Evolutionary conservation across 306 rosid species (phyloP).

Genomic region (Prunus fruticosa): DNA sequence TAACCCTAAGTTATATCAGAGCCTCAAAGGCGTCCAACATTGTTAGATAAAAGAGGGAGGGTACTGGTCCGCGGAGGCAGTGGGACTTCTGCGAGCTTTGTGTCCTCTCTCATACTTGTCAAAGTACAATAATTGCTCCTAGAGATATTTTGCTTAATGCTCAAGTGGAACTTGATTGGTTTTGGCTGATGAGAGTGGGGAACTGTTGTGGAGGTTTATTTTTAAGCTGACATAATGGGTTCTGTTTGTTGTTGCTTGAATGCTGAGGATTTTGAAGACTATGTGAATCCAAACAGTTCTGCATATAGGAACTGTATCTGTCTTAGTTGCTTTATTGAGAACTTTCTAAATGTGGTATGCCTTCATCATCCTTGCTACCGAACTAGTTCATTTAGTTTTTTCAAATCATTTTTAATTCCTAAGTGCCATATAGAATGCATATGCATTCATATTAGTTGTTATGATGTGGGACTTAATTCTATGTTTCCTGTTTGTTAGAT

Average conservation of each 20-base stretch:
- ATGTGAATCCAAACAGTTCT: conserved; percentile 77
- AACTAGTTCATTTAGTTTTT: neutral
- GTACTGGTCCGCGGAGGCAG: conserved; percentile 62
- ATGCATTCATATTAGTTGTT: neutral
- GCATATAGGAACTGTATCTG: conserved; percentile 73
- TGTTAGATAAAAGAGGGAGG: conserved; percentile 54
- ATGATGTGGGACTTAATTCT: neutral
- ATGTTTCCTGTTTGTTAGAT: too few species aligned
- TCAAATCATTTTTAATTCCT: neutral
- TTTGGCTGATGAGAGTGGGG: conserved; percentile 32
- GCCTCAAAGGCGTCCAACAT: conserved; percentile 21
- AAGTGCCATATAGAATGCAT: neutral
- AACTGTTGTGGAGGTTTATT: conserved; percentile 25
- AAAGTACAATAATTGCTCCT: conserved; percentile 22
- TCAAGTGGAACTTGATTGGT: conserved; percentile 24
- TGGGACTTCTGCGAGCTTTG: conserved; percentile 75
- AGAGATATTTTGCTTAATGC: conserved; percentile 26
- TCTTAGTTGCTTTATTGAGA: conserved; percentile 72
- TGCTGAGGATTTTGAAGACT: conserved; percentile 67
- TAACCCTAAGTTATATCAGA: neutral
- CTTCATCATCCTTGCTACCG: neutral
- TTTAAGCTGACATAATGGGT: conserved; percentile 73
- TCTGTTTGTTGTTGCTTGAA: conserved; percentile 89
- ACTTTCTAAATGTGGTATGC: conserved; percentile 70
- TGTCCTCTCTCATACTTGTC: conserved; percentile 57